Evolutionary conservation across 1,139 yeast genomes (phyloP), one percentile per base, ranked within the genome.

Genomic region (Petasospora rhodanensis): DNA sequence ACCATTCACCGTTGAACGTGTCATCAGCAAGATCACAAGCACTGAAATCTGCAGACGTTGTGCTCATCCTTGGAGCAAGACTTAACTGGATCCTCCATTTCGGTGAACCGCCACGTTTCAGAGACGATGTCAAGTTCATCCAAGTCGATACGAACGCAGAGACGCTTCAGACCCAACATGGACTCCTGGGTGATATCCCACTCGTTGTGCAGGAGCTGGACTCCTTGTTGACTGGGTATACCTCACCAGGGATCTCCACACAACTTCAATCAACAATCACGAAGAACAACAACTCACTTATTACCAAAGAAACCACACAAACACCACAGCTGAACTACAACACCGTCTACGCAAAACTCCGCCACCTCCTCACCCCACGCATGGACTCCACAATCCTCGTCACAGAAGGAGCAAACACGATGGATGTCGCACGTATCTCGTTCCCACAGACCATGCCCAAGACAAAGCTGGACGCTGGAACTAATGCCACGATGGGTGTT

Each of bases 401-500:
- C 2, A 64, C 75, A 4, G 85, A 78, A 51, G 85, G 85, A 11
- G 84, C 85, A 2, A 76, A 77, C 48, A 76, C 84, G 1, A 78
- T 78, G 84, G 85, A 78, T 46, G 62, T 72, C 23, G 76, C 83
- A 2, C 62, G 85, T 29, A 62, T 76, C 6, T 68, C 79, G 0
- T 77, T 78, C 51, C 71, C 75, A 5, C 61, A 76, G 28, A 54
- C 59, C n/a, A 43, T 45, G 5, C 79, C 84, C 1, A 66, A 68
- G 39, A 68, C 63, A 12, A 57, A 83, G 19, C 55, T 78, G 15
- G 85, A 78, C 45, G 82, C 83, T 3, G 85, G 85, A 2, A 77
- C 84, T 0, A 76, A 75, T 53, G 84, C 83, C 2, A 77, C 84
- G 0, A 78, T 79, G 85, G 85, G 85, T 4, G 62, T 77, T 18